Evolutionary conservation across 352 stramenopile genomes (phyloP).

Genomic region (Phytophthora litchii): DNA sequence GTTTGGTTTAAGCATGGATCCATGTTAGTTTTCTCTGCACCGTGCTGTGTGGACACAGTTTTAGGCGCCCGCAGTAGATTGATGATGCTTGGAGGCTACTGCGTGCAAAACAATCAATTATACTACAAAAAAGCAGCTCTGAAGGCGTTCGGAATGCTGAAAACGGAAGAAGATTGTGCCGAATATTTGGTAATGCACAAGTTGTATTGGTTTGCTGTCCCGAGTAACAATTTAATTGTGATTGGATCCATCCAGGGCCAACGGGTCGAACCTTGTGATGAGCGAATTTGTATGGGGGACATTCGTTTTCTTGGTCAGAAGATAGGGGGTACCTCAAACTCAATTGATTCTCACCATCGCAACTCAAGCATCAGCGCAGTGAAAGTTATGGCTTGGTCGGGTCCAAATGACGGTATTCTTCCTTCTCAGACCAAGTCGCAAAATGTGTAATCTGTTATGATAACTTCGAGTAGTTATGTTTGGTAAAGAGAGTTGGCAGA

Average conservation of each 20-base stretch:
- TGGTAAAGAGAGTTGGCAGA: too few species aligned
- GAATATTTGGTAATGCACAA: constrained; percentile 8
- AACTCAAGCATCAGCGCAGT: background rate
- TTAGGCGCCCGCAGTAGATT: constrained; percentile 7
- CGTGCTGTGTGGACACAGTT: background rate
- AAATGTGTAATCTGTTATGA: too few species aligned
- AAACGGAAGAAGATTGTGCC: constrained; percentile 1
- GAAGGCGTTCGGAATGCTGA: constrained; percentile 8
- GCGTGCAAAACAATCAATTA: background rate
- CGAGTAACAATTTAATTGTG: constrained; percentile 8
- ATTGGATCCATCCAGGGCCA: constrained; percentile 4
- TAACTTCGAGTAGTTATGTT: too few species aligned
- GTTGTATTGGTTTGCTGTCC: constrained; percentile 3
- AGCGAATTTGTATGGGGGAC: constrained; percentile 5
- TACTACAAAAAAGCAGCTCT: constrained; percentile 3
- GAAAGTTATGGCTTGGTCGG: constrained; percentile 5
- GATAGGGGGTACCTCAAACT: too few species aligned
- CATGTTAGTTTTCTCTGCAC: background rate
- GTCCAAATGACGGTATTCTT: background rate
- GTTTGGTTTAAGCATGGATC: constrained; percentile 12
- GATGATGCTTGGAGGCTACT: constrained; percentile 6
- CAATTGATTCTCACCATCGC: background rate
- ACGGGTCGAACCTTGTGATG: background rate
- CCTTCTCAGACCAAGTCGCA: background rate
- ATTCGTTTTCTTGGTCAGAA: too few species aligned